These are phyloP conservation scores for Fusarium sp. DNA, from an alignment of 2,329 filamentous ascomycete genomes.

Conservation along the genomic window DNA sequence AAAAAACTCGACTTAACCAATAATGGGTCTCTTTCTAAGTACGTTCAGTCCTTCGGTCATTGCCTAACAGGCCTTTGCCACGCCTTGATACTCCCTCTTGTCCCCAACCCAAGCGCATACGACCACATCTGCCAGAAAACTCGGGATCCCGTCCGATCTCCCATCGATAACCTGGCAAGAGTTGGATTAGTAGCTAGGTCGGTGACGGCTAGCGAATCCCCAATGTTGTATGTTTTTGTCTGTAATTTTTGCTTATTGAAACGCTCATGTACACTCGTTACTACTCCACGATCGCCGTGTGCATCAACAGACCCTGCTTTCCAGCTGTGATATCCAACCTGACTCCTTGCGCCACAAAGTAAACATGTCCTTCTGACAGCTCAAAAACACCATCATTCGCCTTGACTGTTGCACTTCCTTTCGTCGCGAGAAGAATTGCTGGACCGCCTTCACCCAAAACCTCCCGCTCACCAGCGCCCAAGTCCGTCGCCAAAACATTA, in stretches of 20 bases:
- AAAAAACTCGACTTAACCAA: not conserved
- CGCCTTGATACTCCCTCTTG: not conserved
- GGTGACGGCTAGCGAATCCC: constrained; percentile 18
- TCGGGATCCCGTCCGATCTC: constrained; percentile 21
- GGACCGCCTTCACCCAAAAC: constrained; percentile 42
- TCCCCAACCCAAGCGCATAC: constrained; percentile 14
- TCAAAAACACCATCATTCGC: constrained; percentile 37
- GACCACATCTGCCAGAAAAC: constrained; percentile 20
- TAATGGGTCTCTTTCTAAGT: not conserved
- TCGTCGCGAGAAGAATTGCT: constrained; percentile 39
- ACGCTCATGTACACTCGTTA: not conserved
- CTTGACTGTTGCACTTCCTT: constrained; percentile 34
- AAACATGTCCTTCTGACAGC: constrained; percentile 41
- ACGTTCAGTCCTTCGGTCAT: not conserved
- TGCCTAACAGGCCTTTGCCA: too few species aligned
- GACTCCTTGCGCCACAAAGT: constrained; percentile 42
- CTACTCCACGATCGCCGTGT: constrained; percentile 36
- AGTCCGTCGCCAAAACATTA: constrained; percentile 70
- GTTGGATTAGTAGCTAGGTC: constrained; percentile 22
- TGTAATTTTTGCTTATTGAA: not conserved
- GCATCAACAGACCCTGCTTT: constrained; percentile 33
- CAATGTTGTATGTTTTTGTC: constrained; percentile 13
- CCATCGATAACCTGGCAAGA: constrained; percentile 16
- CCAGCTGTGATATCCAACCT: constrained; percentile 36
- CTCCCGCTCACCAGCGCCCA: constrained; percentile 71